A percentile compares a stretch with the other conserved stretches of the same genome.
Conservation (phyloP, 2,329 filamentous ascomycete genomes). For the Penicillium sp. region DNA sequence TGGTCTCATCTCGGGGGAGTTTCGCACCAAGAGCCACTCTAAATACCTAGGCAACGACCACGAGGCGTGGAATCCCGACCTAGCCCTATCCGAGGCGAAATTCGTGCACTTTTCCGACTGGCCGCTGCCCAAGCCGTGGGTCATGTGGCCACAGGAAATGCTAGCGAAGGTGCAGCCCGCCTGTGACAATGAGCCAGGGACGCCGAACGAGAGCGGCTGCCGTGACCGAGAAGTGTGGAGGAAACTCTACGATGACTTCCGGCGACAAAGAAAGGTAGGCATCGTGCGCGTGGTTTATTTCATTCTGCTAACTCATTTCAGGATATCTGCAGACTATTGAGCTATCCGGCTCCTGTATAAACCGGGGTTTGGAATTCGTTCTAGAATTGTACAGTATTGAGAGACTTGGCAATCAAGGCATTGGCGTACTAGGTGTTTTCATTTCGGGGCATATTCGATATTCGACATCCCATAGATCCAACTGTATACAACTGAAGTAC, state of each 20-base stretch:
- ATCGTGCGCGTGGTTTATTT: background rate
- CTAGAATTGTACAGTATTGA: slow-evolving; percentile 1
- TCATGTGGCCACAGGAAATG: slow-evolving; percentile 39
- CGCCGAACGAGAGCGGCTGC: slow-evolving; percentile 34
- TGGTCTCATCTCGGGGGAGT: slow-evolving; percentile 58
- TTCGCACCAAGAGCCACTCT: slow-evolving; percentile 51
- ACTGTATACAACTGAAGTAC: slow-evolving; percentile 1
- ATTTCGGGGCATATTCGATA: background rate
- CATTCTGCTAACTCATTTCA: slow-evolving; percentile 9
- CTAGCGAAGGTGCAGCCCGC: slow-evolving; percentile 31
- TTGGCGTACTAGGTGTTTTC: background rate
- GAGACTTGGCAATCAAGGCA: background rate
- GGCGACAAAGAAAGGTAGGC: slow-evolving; percentile 28
- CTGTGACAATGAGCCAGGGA: slow-evolving; percentile 34
- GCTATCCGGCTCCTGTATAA: slow-evolving; percentile 35
- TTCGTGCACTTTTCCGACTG: slow-evolving; percentile 67
- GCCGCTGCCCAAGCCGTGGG: slow-evolving; percentile 63
- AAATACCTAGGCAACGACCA: slow-evolving; percentile 48
- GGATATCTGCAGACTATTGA: slow-evolving; percentile 35
- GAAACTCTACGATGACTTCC: slow-evolving; percentile 36
- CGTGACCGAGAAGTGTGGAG: slow-evolving; percentile 37
- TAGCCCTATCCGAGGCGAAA: slow-evolving; percentile 56
- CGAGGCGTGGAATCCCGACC: slow-evolving; percentile 57
- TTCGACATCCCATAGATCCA: background rate
- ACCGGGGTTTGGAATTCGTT: no score